phyloP scores from a whole-genome alignment of 1,139 yeast genomes.

The Suhomyces coccinellae region DNA sequence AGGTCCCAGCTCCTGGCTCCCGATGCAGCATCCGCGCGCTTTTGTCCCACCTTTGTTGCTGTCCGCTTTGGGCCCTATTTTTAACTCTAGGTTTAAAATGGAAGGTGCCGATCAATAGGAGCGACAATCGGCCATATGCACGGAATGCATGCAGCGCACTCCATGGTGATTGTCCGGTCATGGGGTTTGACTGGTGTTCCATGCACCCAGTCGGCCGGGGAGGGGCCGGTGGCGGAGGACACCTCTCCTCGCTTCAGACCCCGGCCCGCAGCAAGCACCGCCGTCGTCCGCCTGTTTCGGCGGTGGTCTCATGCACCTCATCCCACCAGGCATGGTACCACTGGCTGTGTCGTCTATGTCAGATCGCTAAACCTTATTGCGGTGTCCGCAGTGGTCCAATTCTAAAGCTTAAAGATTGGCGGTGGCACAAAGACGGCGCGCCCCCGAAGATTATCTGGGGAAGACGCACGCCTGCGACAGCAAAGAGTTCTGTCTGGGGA shows the following conservation, averaged over 20 bases:
- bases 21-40: background rate
- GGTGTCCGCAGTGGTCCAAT: background rate
- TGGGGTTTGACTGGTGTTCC: too few relatives aligned
- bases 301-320: background rate
- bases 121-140: slow-evolving; percentile 1
- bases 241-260: too few relatives aligned
- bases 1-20: background rate
- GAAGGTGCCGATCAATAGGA: background rate
- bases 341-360: slow-evolving; percentile 1
- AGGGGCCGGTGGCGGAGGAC: too few relatives aligned
- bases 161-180: background rate
- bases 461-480: background rate
- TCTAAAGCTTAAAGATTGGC: background rate
- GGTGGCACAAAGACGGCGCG: background rate
- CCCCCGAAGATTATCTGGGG: slow-evolving; percentile 2
- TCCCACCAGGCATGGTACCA: background rate
- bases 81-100: background rate
- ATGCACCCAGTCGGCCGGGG: too few relatives aligned
- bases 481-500: background rate
- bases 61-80: background rate
- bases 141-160: background rate
- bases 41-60: too few relatives aligned
- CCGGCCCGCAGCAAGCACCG: too few relatives aligned
- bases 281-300: too few relatives aligned
- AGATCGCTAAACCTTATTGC: slow-evolving; percentile 4